A percentile compares a stretch with the other conserved stretches of the same genome.
These are phyloP conservation scores for Asterochloris erici DNA, from an alignment of 139 green algal species.

Conservation along the genomic window DNA sequence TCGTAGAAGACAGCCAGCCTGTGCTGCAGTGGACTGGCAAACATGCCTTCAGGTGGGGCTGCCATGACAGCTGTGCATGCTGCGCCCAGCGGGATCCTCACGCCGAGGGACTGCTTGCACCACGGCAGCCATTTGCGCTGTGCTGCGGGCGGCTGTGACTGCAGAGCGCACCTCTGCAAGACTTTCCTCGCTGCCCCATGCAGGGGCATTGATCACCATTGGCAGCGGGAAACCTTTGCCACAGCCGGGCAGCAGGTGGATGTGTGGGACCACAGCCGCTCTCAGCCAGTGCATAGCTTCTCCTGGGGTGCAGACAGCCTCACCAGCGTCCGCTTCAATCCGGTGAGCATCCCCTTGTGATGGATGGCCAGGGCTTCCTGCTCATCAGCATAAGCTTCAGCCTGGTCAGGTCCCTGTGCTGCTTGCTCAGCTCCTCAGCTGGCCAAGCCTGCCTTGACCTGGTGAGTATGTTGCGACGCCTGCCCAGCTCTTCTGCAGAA, in stretches of 20 bases:
- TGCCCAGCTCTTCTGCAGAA: no score
- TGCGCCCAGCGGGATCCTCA: no score
- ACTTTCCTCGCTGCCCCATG: not conserved
- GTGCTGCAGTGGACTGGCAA: constrained; percentile 71
- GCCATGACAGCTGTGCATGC: no score
- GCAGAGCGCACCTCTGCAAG: not conserved
- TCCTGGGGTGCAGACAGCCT: constrained; percentile 90
- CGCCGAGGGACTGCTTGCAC: no score
- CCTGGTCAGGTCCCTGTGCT: no score
- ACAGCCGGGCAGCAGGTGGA: constrained; percentile 79
- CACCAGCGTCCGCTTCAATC: constrained; percentile 90
- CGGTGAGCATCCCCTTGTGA: constrained; percentile 42
- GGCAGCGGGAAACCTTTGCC: constrained; percentile 70
- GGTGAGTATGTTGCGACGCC: no score
- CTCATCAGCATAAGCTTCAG: no score
- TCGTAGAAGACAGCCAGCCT: constrained; percentile 50
- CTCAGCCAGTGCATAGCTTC: constrained; percentile 82
- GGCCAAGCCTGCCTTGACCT: no score
- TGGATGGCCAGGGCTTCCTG: not conserved
- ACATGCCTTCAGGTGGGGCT: constrained; percentile 12
- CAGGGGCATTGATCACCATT: constrained; percentile 86
- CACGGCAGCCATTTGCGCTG: constrained; percentile 10
- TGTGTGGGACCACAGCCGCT: constrained; percentile 88
- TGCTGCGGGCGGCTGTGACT: not conserved
- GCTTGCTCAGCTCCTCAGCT: no score